These are phyloP conservation scores for Mycena crocata DNA, from an alignment of 768 basidiomycete species.

Conservation along the genomic window DNA sequence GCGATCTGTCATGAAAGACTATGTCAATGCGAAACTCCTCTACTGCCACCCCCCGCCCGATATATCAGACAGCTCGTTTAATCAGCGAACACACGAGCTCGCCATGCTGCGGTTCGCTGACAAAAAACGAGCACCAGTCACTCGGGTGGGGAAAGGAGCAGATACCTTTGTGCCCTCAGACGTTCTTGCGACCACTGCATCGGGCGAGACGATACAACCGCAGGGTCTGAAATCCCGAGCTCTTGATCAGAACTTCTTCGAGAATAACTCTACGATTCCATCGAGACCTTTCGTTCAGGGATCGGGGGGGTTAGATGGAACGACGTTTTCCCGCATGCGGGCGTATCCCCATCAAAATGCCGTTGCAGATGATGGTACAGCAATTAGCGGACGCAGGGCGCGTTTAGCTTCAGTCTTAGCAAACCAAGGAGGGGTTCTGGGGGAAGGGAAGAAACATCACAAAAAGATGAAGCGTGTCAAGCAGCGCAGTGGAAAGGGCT, in stretches of 20 bases:
- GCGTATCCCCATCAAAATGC: slow-evolving; percentile 88
- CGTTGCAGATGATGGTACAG: slow-evolving; percentile 83
- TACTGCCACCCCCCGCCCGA: slow-evolving; percentile 92
- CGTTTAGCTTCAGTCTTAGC: slow-evolving; percentile 57
- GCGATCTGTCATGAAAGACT: slow-evolving; percentile 94
- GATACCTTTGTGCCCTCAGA: slow-evolving; percentile 79
- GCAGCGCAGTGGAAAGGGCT: slow-evolving; percentile 93
- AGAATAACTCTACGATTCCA: slow-evolving; percentile 60
- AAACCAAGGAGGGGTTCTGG: slow-evolving; percentile 48
- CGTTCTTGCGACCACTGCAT: slow-evolving; percentile 34
- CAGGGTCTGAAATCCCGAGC: slow-evolving; percentile 69
- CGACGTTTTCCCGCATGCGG: slow-evolving; percentile 70
- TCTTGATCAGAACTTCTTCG: slow-evolving; percentile 89
- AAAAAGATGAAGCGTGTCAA: slow-evolving; percentile 86
- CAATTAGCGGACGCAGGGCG: slow-evolving; percentile 57
- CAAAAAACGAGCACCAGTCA: slow-evolving; percentile 91
- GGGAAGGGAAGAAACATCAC: slow-evolving; percentile 81
- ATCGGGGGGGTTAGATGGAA: slow-evolving; percentile 60
- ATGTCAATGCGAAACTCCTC: slow-evolving; percentile 92
- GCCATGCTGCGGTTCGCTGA: slow-evolving; percentile 68
- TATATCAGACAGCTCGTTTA: slow-evolving; percentile 75
- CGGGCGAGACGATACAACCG: slow-evolving; percentile 40
- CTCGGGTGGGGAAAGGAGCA: slow-evolving; percentile 85
- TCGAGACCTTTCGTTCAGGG: slow-evolving; percentile 75
- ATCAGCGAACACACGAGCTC: slow-evolving; percentile 72